Evolutionary conservation across 495 filamentous ascomycete genomes (phyloP), one percentile per base, ranked within the genome.

Genomic region (Trichoderma gamsii): DNA sequence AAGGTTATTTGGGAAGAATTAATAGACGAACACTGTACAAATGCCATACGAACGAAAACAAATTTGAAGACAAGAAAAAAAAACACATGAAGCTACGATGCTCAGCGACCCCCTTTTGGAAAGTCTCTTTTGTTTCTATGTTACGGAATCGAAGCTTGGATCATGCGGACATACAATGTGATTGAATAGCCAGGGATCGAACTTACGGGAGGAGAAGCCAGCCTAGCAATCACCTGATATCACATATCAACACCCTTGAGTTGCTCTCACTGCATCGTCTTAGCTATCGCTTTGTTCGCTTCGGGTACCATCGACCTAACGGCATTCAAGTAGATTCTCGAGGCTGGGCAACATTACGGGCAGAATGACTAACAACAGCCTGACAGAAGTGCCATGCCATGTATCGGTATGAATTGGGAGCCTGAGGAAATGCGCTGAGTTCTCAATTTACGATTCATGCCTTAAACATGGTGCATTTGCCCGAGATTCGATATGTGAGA

Each of bases 51-150:
- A 49, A 41, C 64, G 43, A 38, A 29, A 51, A 27, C 64, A 66
- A 18, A 70, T 66, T 74, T 65, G 73, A 64, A 35, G 2, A 29
- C 23, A 52, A 52, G 9, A 23, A 11, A 11, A 21, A 21, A 21
- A 4, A 11, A 21, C 49, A 21, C 49, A 25, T 49, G 44, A 49
- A 49, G 29, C 25, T 61, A 29, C 56, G 9, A 32, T 61, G 13
- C 29, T 16, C 11, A 11, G 56, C n/a, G n/a, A 23, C 49, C 49
- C 49, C 21, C 9, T 11, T 7, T 9, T 52, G 49, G 49, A 52
- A 0, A 52, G n/a, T 23, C 25, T 12, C 5, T 1, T 18, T 46
- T 38, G 35, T 9, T 38, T 38, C 35, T 38, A 38, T 38, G 8
- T 38, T 38, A 9, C 35, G 8, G 35, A 38, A 5, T 5, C 5